Evolutionary conservation across 2,329 filamentous ascomycete species (phyloP).

Genomic region (Ramularia endophylla): DNA sequence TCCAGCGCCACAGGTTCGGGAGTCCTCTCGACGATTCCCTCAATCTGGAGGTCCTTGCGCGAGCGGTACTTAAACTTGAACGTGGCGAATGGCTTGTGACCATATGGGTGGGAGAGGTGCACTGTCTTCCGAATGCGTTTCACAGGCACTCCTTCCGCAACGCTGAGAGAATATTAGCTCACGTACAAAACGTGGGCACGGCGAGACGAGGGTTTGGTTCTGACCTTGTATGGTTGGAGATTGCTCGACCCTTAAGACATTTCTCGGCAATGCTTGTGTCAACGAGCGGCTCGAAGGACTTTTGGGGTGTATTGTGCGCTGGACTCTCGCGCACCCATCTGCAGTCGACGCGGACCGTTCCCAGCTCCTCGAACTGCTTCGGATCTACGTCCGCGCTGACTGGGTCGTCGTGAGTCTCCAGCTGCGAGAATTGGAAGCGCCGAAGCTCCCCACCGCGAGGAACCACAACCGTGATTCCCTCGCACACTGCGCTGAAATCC

Average conservation of each 20-base stretch:
- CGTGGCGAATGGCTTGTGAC: slow-evolving; percentile 14
- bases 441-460: not conserved
- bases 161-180: too few relatives aligned
- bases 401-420: not conserved
- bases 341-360: not conserved
- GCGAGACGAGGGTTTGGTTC: slow-evolving; percentile 4
- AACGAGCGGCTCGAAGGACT: not conserved
- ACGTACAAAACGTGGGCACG: too few relatives aligned
- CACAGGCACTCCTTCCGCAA: slow-evolving; percentile 5
- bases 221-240: slow-evolving; percentile 21
- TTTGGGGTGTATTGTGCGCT: too few relatives aligned
- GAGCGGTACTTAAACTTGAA: slow-evolving; percentile 25
- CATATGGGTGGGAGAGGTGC: slow-evolving; percentile 13
- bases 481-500: not conserved
- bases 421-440: not conserved
- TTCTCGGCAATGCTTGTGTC: slow-evolving; percentile 22
- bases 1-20: slow-evolving; percentile 23
- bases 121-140: not conserved
- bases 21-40: slow-evolving; percentile 22
- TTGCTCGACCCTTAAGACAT: slow-evolving; percentile 23
- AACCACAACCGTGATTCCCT: not conserved
- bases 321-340: not conserved
- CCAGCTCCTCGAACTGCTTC: not conserved
- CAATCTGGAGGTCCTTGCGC: slow-evolving; percentile 24
- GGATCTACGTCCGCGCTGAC: not conserved